Percentiles rank a stretch among this genome's conserved stretches.
Conservation (phyloP, 495 filamentous ascomycete species). For the Penicillium roqueforti region DNA sequence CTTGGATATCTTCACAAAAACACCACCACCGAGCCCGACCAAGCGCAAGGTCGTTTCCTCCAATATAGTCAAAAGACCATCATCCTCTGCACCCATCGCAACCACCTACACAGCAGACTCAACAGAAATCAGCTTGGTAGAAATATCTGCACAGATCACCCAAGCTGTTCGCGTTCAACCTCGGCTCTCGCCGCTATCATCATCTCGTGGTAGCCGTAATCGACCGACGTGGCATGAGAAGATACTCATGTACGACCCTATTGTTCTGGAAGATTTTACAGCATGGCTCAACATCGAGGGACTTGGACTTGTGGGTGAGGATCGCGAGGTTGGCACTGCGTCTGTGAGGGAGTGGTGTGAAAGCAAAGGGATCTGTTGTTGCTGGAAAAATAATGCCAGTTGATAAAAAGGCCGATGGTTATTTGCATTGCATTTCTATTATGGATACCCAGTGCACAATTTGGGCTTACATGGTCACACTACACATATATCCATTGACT, state of each 20-base stretch:
- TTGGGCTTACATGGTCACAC: not conserved
- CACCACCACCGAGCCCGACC: constrained; percentile 4
- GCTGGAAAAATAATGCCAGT: constrained; percentile 29
- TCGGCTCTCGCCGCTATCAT: constrained; percentile 28
- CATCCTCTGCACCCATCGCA: not conserved
- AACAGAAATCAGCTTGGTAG: constrained; percentile 18
- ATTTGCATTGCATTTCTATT: not conserved
- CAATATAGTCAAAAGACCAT: constrained; percentile 5
- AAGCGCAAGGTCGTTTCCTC: constrained; percentile 13
- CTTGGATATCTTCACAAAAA: constrained; percentile 15
- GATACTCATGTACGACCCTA: constrained; percentile 90
- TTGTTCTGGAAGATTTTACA: constrained; percentile 82
- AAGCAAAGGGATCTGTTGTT: constrained; percentile 71
- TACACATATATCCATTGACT: not conserved
- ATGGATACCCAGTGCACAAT: not conserved
- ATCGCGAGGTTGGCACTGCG: constrained; percentile 56
- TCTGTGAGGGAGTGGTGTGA: constrained; percentile 85
- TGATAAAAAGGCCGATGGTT: constrained; percentile 16
- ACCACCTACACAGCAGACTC: constrained; percentile 2
- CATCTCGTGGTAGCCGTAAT: constrained; percentile 10
- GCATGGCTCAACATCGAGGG: constrained; percentile 76
- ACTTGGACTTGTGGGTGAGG: constrained; percentile 55
- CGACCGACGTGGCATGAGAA: constrained; percentile 76
- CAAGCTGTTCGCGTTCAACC: constrained; percentile 56
- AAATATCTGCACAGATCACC: constrained; percentile 60